Percentiles rank a stretch among this genome's conserved stretches.
phyloP scores from a whole-genome alignment of 1,284 basidiomycete genomes.

The Puccinia hordei region DNA sequence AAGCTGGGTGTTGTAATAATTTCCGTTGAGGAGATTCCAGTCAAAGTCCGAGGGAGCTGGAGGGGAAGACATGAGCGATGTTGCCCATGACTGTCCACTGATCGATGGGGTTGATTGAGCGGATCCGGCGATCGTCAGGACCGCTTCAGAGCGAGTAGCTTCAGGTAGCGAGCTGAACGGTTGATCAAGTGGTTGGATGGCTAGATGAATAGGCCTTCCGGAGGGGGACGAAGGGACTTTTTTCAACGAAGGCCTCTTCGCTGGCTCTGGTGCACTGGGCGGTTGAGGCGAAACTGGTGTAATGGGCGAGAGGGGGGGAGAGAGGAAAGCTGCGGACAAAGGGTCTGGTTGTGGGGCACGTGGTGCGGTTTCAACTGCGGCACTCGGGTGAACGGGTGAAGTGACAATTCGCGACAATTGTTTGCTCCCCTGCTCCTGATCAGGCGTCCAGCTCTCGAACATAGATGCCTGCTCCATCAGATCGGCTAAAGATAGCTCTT shows the following conservation, averaged over 20 bases:
- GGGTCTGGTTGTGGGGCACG: not conserved
- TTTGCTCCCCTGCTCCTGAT: not conserved
- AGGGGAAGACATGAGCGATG: slow-evolving; percentile 40
- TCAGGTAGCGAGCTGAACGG: not conserved
- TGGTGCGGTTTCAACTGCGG: not conserved
- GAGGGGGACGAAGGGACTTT: not conserved
- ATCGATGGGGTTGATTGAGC: slow-evolving; percentile 18
- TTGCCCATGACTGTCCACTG: slow-evolving; percentile 44
- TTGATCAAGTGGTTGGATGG: not conserved
- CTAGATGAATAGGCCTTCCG: not conserved
- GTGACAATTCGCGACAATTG: not conserved
- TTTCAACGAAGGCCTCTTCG: no score
- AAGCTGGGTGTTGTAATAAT: not conserved
- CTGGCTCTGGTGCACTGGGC: not conserved
- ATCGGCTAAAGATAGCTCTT: slow-evolving; percentile 41
- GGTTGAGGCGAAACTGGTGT: not conserved
- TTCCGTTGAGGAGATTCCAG: not conserved
- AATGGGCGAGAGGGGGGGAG: not conserved
- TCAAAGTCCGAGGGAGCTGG: slow-evolving; percentile 28
- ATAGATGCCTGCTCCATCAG: slow-evolving; percentile 45
- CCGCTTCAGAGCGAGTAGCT: slow-evolving; percentile 19
- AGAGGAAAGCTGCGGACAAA: not conserved
- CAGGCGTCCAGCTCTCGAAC: slow-evolving; percentile 47
- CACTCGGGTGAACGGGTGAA: not conserved
- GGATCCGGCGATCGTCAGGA: slow-evolving; percentile 26